Percentiles rank a stretch among this genome's conserved stretches.
These are phyloP conservation scores for Colletotrichum euphorbiae DNA, from an alignment of 2,329 filamentous ascomycete genomes.

Conservation along the genomic window DNA sequence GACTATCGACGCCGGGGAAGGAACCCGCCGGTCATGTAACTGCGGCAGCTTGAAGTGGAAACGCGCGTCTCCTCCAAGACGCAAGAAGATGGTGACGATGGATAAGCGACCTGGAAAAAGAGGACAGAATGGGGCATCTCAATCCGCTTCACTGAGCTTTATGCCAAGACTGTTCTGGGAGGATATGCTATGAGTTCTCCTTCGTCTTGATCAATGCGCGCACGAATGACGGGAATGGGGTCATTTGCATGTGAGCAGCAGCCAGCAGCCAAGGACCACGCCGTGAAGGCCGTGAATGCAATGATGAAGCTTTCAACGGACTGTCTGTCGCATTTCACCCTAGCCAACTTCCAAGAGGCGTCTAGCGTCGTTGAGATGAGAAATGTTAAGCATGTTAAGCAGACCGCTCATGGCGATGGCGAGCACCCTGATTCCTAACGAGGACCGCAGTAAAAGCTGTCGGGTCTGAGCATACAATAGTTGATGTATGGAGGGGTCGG, in stretches of 20 bases:
- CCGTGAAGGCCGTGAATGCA: constrained; percentile 21
- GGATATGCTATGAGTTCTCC: neutral
- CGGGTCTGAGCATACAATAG: neutral
- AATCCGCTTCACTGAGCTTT: neutral
- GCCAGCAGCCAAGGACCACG: constrained; percentile 1
- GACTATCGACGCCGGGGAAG: neutral
- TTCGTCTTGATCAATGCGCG: neutral
- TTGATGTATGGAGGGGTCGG: neutral
- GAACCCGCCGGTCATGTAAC: neutral
- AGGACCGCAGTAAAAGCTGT: neutral
- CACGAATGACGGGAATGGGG: neutral
- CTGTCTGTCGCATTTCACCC: constrained; percentile 5
- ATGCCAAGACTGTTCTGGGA: constrained; percentile 6
- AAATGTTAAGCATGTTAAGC: neutral
- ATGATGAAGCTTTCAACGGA: constrained; percentile 30
- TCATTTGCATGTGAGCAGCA: constrained; percentile 3
- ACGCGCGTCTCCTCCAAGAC: constrained; percentile 10
- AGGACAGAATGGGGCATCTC: neutral
- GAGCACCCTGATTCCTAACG: no score
- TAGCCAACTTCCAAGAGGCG: constrained; percentile 16
- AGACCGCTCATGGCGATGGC: no score
- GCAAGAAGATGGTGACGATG: neutral
- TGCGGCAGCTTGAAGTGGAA: constrained; percentile 14
- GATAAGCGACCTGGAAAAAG: neutral
- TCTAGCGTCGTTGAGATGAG: constrained; percentile 1